A percentile compares a stretch with the other conserved stretches of the same genome.
phyloP scores from a whole-genome alignment of 345 rosid species.

The Sisymbrium irio region DNA sequence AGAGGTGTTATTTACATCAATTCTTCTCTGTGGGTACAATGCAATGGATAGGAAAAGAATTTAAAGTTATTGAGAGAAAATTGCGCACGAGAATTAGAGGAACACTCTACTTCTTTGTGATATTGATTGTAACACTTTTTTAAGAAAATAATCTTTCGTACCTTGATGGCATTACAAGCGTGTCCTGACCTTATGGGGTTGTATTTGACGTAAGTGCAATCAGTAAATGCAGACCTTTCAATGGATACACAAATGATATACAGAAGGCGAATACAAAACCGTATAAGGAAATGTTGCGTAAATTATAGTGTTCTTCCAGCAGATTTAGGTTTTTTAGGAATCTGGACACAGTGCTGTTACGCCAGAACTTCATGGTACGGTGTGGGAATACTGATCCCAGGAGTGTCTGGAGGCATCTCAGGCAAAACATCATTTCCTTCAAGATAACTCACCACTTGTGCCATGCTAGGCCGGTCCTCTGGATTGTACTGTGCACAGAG shows the following conservation, averaged over 20 bases:
- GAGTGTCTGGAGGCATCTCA: slow-evolving; percentile 39
- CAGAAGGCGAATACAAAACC: not conserved
- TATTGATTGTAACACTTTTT: not conserved
- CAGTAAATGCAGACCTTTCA: too few species aligned
- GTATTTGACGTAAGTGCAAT: not conserved
- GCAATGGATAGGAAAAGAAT: not conserved
- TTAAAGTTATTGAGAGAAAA: not conserved
- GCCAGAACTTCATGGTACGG: slow-evolving; percentile 36
- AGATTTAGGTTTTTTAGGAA: not conserved
- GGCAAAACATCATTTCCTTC: slow-evolving; percentile 48
- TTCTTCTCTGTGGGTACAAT: not conserved
- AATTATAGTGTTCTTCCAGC: slow-evolving; percentile 1
- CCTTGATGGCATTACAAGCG: not conserved
- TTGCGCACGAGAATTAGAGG: not conserved
- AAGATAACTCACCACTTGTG: slow-evolving; percentile 63
- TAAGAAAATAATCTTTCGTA: not conserved
- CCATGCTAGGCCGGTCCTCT: slow-evolving; percentile 58
- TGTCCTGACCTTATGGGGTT: not conserved
- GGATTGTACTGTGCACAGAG: slow-evolving; percentile 60
- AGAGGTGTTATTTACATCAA: not conserved
- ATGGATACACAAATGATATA: slow-evolving; percentile 1
- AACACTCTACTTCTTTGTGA: not conserved
- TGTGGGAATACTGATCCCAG: slow-evolving; percentile 33
- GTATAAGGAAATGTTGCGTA: not conserved
- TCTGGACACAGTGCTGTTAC: not conserved